Percentiles rank a stretch among this genome's conserved stretches.
Conservation (phyloP, 164 flowering plant genomes). For the Malania oleifera region DNA sequence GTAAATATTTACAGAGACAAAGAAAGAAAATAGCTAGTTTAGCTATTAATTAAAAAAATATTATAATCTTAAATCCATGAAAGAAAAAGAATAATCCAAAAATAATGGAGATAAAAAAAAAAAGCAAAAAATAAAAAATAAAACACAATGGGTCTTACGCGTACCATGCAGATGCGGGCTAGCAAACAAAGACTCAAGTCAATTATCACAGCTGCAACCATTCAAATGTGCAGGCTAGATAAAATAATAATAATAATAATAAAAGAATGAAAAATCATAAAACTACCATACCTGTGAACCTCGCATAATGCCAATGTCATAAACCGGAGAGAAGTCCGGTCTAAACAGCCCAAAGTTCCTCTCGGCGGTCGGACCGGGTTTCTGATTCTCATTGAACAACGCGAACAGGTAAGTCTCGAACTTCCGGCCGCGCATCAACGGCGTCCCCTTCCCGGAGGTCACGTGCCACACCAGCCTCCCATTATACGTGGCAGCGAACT, state of each 20-base stretch:
- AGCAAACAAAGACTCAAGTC: no score
- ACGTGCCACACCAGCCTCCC: conserved; percentile 49
- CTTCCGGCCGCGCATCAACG: conserved; percentile 65
- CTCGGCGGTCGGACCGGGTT: conserved; percentile 56
- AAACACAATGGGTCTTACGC: no score
- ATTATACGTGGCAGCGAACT: conserved; percentile 53
- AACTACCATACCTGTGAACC: conserved; percentile 25
- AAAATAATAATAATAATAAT: no score
- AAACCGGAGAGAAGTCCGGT: conserved; percentile 66
- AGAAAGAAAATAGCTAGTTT: no score
- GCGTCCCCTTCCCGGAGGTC: conserved; percentile 66
- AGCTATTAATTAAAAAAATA: no score
- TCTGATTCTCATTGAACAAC: conserved; percentile 72
- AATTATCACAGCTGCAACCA: background rate
- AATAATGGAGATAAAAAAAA: no score
- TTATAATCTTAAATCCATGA: no score
- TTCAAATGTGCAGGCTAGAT: no score
- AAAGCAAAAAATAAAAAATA: no score
- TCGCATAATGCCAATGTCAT: conserved; percentile 57
- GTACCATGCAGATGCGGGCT: no score
- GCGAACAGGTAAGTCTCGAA: conserved; percentile 71
- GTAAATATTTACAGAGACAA: no score
- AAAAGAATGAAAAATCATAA: background rate
- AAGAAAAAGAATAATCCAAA: no score
- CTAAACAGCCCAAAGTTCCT: conserved; percentile 70